Evolutionary conservation across 2,329 filamentous ascomycete species (phyloP).

Genomic region (Davidsoniella eucalypti): DNA sequence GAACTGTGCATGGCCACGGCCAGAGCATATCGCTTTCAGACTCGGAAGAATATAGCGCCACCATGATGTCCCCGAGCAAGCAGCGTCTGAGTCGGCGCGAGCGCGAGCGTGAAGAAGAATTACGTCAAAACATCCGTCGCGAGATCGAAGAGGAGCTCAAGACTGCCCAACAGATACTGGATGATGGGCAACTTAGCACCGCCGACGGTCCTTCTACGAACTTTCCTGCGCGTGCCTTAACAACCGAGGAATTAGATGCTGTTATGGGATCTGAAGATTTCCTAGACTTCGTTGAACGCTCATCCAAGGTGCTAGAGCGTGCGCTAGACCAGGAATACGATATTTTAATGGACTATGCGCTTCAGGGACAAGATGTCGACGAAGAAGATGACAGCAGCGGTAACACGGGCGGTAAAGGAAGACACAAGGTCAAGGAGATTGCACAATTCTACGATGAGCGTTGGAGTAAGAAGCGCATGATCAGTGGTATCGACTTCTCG

Average conservation of each 20-base stretch:
- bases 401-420: slow-evolving; percentile 52
- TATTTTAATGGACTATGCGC: slow-evolving; percentile 83
- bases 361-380: slow-evolving; percentile 57
- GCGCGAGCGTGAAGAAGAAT: slow-evolving; percentile 72
- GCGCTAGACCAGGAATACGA: slow-evolving; percentile 94
- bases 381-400: slow-evolving; percentile 69
- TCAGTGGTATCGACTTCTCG: slow-evolving; percentile 89
- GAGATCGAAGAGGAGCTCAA: slow-evolving; percentile 89
- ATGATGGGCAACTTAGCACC: slow-evolving; percentile 29
- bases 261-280: slow-evolving; percentile 89
- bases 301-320: slow-evolving; percentile 91
- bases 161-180: slow-evolving; percentile 45
- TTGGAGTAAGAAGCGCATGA: slow-evolving; percentile 96
- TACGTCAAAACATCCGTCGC: slow-evolving; percentile 64
- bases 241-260: slow-evolving; percentile 70
- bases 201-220: slow-evolving; percentile 24
- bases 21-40: slow-evolving; percentile 40
- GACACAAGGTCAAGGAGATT: slow-evolving; percentile 67
- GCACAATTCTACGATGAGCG: slow-evolving; percentile 88
- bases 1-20: slow-evolving; percentile 21
- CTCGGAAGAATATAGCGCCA: slow-evolving; percentile 39
- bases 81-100: slow-evolving; percentile 56
- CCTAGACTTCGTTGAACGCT: slow-evolving; percentile 84
- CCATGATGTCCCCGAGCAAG: slow-evolving; percentile 48
- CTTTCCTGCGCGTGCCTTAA: slow-evolving; percentile 67